phyloP scores from a whole-genome alignment of 2,329 filamentous ascomycete genomes.

The Pseudogymnoascus sp. region DNA sequence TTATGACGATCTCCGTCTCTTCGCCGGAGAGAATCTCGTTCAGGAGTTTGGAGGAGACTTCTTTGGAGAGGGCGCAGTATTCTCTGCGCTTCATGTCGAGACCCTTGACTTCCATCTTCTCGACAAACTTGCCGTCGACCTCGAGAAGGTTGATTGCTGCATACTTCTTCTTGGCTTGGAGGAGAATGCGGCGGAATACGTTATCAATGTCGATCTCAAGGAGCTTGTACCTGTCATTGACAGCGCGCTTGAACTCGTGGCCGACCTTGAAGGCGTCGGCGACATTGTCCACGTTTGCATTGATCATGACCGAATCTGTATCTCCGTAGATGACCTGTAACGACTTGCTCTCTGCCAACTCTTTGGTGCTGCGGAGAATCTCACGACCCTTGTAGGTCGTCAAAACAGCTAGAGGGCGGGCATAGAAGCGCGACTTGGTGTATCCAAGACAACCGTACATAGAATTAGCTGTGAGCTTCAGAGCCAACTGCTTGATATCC shows the following conservation, averaged over 20 bases:
- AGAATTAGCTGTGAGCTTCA: slow-evolving; percentile 97
- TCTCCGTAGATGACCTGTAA: slow-evolving; percentile 97
- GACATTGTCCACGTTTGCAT: slow-evolving; percentile 92
- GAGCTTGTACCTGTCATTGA: slow-evolving; percentile 88
- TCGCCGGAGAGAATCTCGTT: slow-evolving; percentile 92
- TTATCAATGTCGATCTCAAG: slow-evolving; percentile 99
- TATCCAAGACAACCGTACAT: slow-evolving; percentile 99
- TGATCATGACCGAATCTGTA: slow-evolving; percentile 99
- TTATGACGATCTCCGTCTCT: slow-evolving; percentile 79
- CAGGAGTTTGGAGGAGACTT: slow-evolving; percentile 83
- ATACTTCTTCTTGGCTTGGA: slow-evolving; percentile 99
- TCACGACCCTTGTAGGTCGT: slow-evolving; percentile 97
- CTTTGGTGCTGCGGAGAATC: slow-evolving; percentile 92
- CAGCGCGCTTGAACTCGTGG: slow-evolving; percentile 86
- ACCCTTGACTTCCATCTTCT: slow-evolving; percentile 97
- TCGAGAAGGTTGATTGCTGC: slow-evolving; percentile 92
- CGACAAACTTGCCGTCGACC: slow-evolving; percentile 78
- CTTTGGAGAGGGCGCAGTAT: slow-evolving; percentile 92
- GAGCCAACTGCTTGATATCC: slow-evolving; percentile 95
- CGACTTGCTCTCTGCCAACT: slow-evolving; percentile 83
- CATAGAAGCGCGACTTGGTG: slow-evolving; percentile 94
- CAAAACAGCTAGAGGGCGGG: slow-evolving; percentile 86
- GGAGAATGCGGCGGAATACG: slow-evolving; percentile 82
- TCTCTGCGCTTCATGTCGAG: slow-evolving; percentile 97
- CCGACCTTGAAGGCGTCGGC: slow-evolving; percentile 86